Conservation (phyloP, 2,329 filamentous ascomycete species). For the Hymenoscyphus fructigenus region DNA sequence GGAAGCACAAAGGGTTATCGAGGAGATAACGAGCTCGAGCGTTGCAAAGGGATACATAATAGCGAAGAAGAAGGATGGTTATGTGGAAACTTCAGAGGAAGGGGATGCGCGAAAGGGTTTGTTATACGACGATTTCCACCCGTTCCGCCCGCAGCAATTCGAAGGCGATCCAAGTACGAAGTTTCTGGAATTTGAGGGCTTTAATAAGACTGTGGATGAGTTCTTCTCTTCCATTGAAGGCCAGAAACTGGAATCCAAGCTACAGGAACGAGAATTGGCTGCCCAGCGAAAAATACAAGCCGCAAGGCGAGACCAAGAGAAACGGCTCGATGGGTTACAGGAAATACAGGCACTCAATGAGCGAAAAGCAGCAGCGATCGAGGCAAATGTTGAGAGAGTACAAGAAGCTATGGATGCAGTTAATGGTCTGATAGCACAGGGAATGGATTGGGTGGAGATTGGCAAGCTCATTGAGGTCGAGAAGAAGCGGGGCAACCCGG, state of each 20-base stretch:
- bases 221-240: constrained; percentile 97
- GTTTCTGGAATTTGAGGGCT: constrained; percentile 76
- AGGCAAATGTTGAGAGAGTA: constrained; percentile 86
- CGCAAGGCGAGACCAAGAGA: constrained; percentile 80
- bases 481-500: constrained; percentile 75
- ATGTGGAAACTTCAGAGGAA: constrained; percentile 39
- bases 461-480: constrained; percentile 85
- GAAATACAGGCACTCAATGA: constrained; percentile 79
- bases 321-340: constrained; percentile 80
- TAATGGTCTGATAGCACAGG: constrained; percentile 85
- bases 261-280: constrained; percentile 77
- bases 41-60: constrained; percentile 83
- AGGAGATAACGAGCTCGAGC: constrained; percentile 64
- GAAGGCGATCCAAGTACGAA: constrained; percentile 62
- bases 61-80: constrained; percentile 57
- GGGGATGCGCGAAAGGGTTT: constrained; percentile 44
- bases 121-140: constrained; percentile 93
- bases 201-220: constrained; percentile 92
- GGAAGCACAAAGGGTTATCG: constrained; percentile 68
- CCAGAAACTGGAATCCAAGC: constrained; percentile 80
- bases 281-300: constrained; percentile 83
- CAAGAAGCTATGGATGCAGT: constrained; percentile 92
- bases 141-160: constrained; percentile 82
- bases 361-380: constrained; percentile 84
- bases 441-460: constrained; percentile 97